Base-by-base conservation (phyloP, 768 basidiomycete genomes). In the Tylopilus cervinicoccineus region DNA sequence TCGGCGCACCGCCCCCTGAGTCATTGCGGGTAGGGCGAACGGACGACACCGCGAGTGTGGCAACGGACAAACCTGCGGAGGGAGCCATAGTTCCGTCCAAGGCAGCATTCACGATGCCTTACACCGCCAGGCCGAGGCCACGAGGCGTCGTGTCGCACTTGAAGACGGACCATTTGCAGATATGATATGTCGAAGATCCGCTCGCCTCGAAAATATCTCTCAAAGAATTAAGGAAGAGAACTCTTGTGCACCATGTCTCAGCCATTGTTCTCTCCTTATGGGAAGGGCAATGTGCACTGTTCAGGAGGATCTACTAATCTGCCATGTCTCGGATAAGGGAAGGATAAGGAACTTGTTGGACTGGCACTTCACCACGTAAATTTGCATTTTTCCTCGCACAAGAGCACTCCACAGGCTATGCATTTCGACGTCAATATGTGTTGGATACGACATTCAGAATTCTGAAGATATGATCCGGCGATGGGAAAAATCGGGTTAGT, bases 221-320 rank as follows among this genome's bases (percentile, higher is more conserved):
- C 31, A 46, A 49, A 37, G 47, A 50, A 51, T 27, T 43, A 43
- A 38, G 43, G 29, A 53, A 52, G 36, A 40, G 37, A 33, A 36
- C 20, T 43, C 39, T 32, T 16, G 17, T 31, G 31, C 27, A n/a
- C 13, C 37, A 42, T 53, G 57, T 61, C 59, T 59, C 57, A 54
- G 45, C 3, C 59, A 55, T 66, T 66, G 66, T 68, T 55, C 53
- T 51, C 66, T 58, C 19, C 16, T 60, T 66, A 62, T 57, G 60
- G 67, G 27, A 68, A 59, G 54, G 45, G 55, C 62, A 62, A 63
- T 55, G 64, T 60, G 49, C 58, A 36, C 45, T n/a, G 37, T 50
- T 54, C 50, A 50, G 55, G 43, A 38, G 50, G 24, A 58, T 48
- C 24, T 32, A 50, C 42, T 52, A 40, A 58, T 57, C 53, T 59